These are phyloP conservation scores for Dacryopinax primogenitus DNA, from an alignment of 768 basidiomycete genomes.

Conservation along the genomic window DNA sequence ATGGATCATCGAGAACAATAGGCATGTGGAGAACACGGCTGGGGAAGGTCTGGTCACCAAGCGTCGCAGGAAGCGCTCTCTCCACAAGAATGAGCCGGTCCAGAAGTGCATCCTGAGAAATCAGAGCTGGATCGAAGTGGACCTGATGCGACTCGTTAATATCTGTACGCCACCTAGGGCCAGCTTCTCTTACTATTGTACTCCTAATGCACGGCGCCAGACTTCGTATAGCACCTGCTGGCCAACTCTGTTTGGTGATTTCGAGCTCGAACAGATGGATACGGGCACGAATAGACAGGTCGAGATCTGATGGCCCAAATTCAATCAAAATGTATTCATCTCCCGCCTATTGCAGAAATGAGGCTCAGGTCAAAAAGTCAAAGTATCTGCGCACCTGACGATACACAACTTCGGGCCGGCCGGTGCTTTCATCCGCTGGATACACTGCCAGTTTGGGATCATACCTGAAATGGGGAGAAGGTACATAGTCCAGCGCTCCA, in stretches of 20 bases:
- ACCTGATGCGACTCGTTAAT: constrained; percentile 25
- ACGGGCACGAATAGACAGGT: constrained; percentile 41
- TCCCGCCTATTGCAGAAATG: constrained; percentile 36
- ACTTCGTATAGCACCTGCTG: constrained; percentile 29
- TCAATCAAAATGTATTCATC: constrained; percentile 53
- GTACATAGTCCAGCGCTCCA: constrained; percentile 17
- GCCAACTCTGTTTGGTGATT: constrained; percentile 24
- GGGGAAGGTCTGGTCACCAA: constrained; percentile 34
- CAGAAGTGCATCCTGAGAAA: constrained; percentile 37
- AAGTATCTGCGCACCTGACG: constrained; percentile 35
- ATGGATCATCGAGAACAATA: constrained; percentile 47
- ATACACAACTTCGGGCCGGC: constrained; percentile 33
- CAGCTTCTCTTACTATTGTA: constrained; percentile 35
- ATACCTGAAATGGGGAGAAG: constrained; percentile 16
- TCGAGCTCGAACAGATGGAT: constrained; percentile 43
- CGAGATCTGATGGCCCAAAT: constrained; percentile 43
- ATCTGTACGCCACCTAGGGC: not conserved
- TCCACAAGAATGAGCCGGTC: constrained; percentile 31
- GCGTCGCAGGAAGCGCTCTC: constrained; percentile 30
- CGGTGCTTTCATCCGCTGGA: constrained; percentile 14
- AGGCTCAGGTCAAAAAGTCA: not conserved
- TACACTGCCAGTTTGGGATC: constrained; percentile 33
- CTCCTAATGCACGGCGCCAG: constrained; percentile 45
- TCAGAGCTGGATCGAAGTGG: constrained; percentile 35
- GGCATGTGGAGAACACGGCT: constrained; percentile 48